Base-by-base conservation (phyloP, 805 yeast genomes). In the Tetrapisispora pingtungensis region DNA sequence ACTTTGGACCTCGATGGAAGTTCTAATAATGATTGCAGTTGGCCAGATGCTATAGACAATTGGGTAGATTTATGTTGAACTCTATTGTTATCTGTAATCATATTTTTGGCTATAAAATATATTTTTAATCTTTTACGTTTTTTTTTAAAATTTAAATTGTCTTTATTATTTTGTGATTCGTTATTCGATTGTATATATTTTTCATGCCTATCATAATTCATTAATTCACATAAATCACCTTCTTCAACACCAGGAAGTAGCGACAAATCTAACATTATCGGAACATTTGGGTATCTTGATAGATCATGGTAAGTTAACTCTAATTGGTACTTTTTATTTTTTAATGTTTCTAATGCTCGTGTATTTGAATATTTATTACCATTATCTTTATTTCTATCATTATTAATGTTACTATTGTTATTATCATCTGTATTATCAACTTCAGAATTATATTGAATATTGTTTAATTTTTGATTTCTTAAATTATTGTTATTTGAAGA, bases 171-270 rank as follows among this genome's bases (percentile, higher is more conserved):
- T 7, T 33, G 3, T 18, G 35, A 18, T 6, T 15, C 19, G 17
- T 22, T 7, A 42, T 30, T 31, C 2, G n/a, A 4, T 14, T 33
- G 8, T 3, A 13, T 13, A 6, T 19, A 20, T 17, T 37, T 56
- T 12, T 57, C 53, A 35, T 44, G 44, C 35, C 55, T 56, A 41
- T 64, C 68, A 26, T 73, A 68, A 27, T 80, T 71, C 49, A 69
- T 74, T 36, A 84, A 54, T 59, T 86, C 94, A 19, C 86, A 89
- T 7, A 85, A 63, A 55, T 83, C 85, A 15, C 95, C 96, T n/a
- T 72, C 78, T 43, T 68, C 67, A 1, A 84, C 75, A 0, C 81
- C 83, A 0, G 85, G 82, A 0, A 85, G 50, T 3, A 76, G 65
- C 0, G 67, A 55, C 17, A 79, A 62, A 55, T 86, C 89, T 1